Base-by-base conservation (phyloP, 768 basidiomycete genomes). In the Tremella mesenterica region DNA sequence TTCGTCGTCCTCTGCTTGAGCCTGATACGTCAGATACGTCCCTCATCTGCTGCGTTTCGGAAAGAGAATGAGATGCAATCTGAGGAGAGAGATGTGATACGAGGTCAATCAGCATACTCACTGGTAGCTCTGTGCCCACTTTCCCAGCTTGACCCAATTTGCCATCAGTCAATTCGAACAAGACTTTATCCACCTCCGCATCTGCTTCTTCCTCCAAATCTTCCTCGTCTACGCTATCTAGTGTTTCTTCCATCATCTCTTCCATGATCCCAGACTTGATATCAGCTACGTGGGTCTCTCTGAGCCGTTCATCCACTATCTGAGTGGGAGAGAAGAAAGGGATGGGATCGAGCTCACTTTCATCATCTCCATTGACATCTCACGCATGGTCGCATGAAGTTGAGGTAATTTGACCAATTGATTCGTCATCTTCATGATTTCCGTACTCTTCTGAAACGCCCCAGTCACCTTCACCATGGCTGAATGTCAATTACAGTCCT, bases 301-400 rank as follows among this genome's bases (percentile, higher is more conserved):
- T 36, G 12, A 36, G 34, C 34, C 12, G 12, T 12, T 18, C 34
- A 36, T 18, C 33, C n/a, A 36, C 33, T 36, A 18, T 36, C 33
- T 12, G 33, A 10, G 12, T 18, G 18, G 12, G 33, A 10, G 18
- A 18, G 12, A 10, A 10, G 33, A 18, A 10, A 10, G 18, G 12
- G 6, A 8, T 6, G 7, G 26, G 44, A 23, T 8, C 21, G 3
- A 41, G 50, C 77, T 34, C 60, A 85, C 93, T 81, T 97, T 97
- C 57, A 88, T 97, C 95, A 97, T 96, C 75, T 99, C 95, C 85
- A 92, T 89, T 63, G 86, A 89, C 90, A 99, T 92, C 67, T 95
- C 86, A 30, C 90, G 81, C 95, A 99, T 99, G 0, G 82, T 81
- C 58, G 83, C 84, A 74, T 85, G 86, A 44, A 97, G 82, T 72